Percentiles rank a stretch among this genome's conserved stretches.
phyloP scores from a whole-genome alignment of 768 basidiomycete species.

The Rhodosporidiobolus sp. region DNA sequence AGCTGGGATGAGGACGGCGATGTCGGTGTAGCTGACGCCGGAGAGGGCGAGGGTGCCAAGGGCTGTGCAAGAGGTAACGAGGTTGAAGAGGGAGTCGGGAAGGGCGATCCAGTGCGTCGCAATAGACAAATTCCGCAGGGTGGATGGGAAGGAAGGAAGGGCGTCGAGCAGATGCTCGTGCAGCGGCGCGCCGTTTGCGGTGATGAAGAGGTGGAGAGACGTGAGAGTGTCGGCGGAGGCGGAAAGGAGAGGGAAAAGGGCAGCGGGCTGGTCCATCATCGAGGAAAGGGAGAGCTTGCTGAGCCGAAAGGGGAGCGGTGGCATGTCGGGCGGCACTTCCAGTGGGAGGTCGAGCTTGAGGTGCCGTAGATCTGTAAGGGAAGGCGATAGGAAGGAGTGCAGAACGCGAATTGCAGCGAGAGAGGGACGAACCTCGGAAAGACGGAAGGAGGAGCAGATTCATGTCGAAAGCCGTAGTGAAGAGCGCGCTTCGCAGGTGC shows the following conservation, averaged over 20 bases:
- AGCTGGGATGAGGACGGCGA: background rate
- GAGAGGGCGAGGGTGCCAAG: constrained; percentile 1
- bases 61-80: background rate
- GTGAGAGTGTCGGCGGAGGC: background rate
- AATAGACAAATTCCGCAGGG: constrained; percentile 10
- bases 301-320: background rate
- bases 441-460: constrained; percentile 7
- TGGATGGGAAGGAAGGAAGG: background rate
- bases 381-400: too few species aligned
- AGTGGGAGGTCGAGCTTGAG: constrained; percentile 23
- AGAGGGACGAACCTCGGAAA: constrained; percentile 6
- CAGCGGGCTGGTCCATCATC: constrained; percentile 12
- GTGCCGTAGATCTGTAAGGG: constrained; percentile 2
- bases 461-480: constrained; percentile 13
- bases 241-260: constrained; percentile 9
- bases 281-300: constrained; percentile 7
- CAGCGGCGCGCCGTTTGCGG: background rate
- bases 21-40: background rate
- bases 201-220: constrained; percentile 12
- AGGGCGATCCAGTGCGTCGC: constrained; percentile 1
- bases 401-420: background rate
- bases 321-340: background rate
- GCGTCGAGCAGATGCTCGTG: constrained; percentile 17
- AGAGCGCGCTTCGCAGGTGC: constrained; percentile 18
- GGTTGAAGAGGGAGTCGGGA: background rate